These are phyloP conservation scores for Cladosporium colombiae DNA, from an alignment of 2,329 filamentous ascomycete species.

Conservation along the genomic window DNA sequence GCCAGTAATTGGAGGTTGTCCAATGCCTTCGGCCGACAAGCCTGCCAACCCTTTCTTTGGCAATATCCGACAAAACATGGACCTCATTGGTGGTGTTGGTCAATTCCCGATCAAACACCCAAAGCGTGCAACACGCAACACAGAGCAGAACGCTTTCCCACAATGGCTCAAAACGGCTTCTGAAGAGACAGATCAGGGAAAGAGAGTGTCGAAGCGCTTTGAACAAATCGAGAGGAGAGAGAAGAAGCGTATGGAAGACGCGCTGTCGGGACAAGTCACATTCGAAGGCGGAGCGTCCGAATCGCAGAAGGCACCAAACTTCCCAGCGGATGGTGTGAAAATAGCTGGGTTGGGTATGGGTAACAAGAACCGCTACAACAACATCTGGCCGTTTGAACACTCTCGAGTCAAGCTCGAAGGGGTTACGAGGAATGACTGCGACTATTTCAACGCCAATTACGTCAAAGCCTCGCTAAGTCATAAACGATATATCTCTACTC, in stretches of 20 bases:
- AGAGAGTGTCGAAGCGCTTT: constrained; percentile 79
- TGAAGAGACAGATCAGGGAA: constrained; percentile 70
- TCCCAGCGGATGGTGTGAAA: constrained; percentile 54
- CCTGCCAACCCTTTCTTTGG: constrained; percentile 87
- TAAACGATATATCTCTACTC: constrained; percentile 93
- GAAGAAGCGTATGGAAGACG: constrained; percentile 89
- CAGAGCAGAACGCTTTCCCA: constrained; percentile 60
- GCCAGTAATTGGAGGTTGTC: constrained; percentile 86
- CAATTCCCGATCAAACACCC: constrained; percentile 68
- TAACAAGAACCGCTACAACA: constrained; percentile 94
- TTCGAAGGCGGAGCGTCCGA: constrained; percentile 52
- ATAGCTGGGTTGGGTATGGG: constrained; percentile 94
- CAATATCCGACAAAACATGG: constrained; percentile 96
- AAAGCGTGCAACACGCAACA: constrained; percentile 49
- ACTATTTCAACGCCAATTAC: constrained; percentile 95
- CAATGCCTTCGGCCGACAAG: constrained; percentile 69
- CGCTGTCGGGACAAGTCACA: constrained; percentile 61
- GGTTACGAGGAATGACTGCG: constrained; percentile 68
- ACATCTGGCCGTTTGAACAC: constrained; percentile 95
- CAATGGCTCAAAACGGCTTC: constrained; percentile 74
- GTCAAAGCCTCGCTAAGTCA: constrained; percentile 77
- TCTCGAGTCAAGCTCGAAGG: constrained; percentile 78
- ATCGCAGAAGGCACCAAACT: neutral
- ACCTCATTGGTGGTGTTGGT: constrained; percentile 88
- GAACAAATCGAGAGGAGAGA: constrained; percentile 80